Evolutionary conservation across 2,329 filamentous ascomycete genomes (phyloP).

Genomic region (Botrytis sinoallii): DNA sequence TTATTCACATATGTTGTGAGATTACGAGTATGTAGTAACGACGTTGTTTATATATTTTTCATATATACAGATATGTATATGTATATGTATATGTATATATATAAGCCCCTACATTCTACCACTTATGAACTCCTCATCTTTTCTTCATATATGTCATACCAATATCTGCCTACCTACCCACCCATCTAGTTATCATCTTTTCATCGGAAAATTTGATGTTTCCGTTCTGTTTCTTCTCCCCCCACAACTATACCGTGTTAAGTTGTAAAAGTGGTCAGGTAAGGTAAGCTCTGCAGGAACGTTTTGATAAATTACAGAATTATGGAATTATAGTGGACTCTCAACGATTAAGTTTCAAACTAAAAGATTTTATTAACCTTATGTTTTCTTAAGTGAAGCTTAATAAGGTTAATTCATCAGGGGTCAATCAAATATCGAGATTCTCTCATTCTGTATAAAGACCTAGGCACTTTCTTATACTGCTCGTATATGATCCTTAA

Average conservation of each 20-base stretch:
- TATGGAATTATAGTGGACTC: neutral
- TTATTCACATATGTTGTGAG: neutral
- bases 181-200: neutral
- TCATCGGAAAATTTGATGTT: neutral
- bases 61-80: neutral
- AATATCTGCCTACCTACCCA: too few species aligned
- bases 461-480: neutral
- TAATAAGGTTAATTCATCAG: neutral
- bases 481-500: neutral
- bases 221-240: neutral
- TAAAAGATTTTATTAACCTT: neutral
- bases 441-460: neutral
- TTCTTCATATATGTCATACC: neutral
- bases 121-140: neutral
- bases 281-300: neutral
- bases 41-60: neutral
- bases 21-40: neutral
- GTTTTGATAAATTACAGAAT: neutral
- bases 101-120: neutral
- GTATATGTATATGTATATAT: neutral
- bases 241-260: neutral
- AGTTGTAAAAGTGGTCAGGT: neutral
- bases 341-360: neutral
- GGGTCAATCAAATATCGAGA: neutral
- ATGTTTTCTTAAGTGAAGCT: neutral